Evolutionary conservation across 441 rosid species (phyloP).

Genomic region (Populus hybrid): DNA sequence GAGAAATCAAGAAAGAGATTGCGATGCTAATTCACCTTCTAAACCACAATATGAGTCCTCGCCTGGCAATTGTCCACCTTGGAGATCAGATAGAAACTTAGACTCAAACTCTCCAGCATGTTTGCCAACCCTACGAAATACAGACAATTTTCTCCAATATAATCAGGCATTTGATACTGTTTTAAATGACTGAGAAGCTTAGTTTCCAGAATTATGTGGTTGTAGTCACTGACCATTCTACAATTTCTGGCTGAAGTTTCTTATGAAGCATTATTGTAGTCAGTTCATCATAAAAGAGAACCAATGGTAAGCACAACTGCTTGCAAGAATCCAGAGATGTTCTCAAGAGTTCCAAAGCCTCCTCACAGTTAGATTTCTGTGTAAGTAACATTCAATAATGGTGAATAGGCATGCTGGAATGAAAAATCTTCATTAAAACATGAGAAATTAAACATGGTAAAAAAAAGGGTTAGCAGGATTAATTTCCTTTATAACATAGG

Average conservation of each 20-base stretch:
- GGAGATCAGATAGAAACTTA: constrained; percentile 66
- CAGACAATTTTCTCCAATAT: constrained; percentile 16
- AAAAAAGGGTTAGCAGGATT: no score
- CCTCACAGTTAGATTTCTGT: constrained; percentile 66
- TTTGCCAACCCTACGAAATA: constrained; percentile 61
- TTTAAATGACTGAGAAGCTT: constrained; percentile 20
- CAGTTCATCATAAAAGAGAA: constrained; percentile 78
- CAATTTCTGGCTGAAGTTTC: constrained; percentile 61
- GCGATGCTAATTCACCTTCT: constrained; percentile 49
- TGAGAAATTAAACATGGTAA: neutral
- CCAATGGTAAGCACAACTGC: constrained; percentile 47
- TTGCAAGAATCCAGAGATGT: constrained; percentile 69
- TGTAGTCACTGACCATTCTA: constrained; percentile 63
- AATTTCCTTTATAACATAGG: neutral
- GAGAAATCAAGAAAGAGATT: constrained; percentile 18
- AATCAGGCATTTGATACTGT: constrained; percentile 11
- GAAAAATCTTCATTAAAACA: neutral
- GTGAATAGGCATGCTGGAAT: constrained; percentile 6
- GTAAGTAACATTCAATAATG: constrained; percentile 14
- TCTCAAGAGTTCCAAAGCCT: constrained; percentile 75
- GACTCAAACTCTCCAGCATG: constrained; percentile 84
- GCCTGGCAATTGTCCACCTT: constrained; percentile 47
- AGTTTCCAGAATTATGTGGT: constrained; percentile 15
- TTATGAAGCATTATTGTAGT: constrained; percentile 45
- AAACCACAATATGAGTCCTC: constrained; percentile 47